phyloP scores from a whole-genome alignment of 768 basidiomycete genomes.

The Daedaleopsis nitida region DNA sequence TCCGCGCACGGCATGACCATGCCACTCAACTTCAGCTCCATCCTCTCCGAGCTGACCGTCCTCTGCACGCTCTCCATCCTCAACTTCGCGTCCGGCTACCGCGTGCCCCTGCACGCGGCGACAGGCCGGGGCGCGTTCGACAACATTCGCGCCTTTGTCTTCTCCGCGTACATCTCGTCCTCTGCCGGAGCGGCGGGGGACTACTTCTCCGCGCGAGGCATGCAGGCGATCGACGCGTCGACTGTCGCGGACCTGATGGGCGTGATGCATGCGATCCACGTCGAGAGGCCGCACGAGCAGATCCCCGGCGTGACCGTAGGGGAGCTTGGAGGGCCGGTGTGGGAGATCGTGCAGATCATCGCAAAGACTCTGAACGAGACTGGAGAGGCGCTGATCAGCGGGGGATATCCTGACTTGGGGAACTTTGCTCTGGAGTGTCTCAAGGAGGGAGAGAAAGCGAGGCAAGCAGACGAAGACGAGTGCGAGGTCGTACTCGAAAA shows the following conservation, averaged over 20 bases:
- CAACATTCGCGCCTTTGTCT: conserved; percentile 72
- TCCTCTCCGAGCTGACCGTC: conserved; percentile 77
- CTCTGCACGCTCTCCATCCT: conserved; percentile 77
- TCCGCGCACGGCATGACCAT: conserved; percentile 69
- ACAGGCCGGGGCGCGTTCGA: conserved; percentile 85
- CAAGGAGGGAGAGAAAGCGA: conserved; percentile 43
- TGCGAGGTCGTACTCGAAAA: conserved; percentile 30
- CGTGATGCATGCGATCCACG: conserved; percentile 54
- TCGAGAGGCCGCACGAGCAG: conserved; percentile 68
- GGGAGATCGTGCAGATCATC: conserved; percentile 72
- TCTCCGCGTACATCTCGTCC: conserved; percentile 72
- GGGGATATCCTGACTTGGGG: conserved; percentile 72
- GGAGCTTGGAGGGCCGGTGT: conserved; percentile 72
- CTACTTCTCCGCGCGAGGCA: conserved; percentile 66
- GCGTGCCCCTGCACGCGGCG: conserved; percentile 66
- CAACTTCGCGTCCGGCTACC: conserved; percentile 85
- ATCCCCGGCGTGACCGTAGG: conserved; percentile 75
- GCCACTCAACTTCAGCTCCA: conserved; percentile 78
- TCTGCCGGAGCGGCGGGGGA: conserved; percentile 50
- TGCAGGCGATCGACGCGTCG: conserved; percentile 51
- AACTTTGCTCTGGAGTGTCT: conserved; percentile 72
- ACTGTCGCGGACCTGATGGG: conserved; percentile 76
- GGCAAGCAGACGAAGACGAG: conserved; percentile 15
- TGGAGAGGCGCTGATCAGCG: conserved; percentile 58
- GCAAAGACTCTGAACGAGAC: conserved; percentile 69